Conservation (phyloP, 2,329 filamentous ascomycete genomes). For the Penicillium sp. region DNA sequence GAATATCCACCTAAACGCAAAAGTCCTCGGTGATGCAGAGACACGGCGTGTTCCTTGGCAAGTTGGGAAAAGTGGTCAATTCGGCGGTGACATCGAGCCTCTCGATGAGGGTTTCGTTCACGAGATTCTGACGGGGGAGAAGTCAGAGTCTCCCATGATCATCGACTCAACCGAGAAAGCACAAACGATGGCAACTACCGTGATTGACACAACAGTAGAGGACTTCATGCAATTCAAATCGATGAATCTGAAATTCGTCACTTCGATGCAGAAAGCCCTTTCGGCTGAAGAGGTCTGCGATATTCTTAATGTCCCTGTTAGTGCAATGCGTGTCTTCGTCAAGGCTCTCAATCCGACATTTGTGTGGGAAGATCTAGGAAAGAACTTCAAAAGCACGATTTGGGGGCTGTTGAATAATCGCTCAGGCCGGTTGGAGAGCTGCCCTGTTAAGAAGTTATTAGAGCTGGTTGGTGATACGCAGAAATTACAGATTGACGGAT, state of each 20-base stretch:
- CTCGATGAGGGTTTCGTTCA: not conserved
- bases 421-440: not conserved
- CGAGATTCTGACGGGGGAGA: not conserved
- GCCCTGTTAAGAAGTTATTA: not conserved
- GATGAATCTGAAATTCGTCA: not conserved
- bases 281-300: not conserved
- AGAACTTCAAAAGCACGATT: not conserved
- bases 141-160: too few species aligned
- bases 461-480: not conserved
- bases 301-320: not conserved
- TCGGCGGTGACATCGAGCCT: not conserved
- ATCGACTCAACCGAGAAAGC: too few species aligned
- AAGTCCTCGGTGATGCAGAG: not conserved
- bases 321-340: not conserved
- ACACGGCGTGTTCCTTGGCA: not conserved
- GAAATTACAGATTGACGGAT: not conserved
- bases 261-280: not conserved
- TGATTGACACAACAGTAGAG: too few species aligned
- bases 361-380: not conserved
- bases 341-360: not conserved
- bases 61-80: not conserved
- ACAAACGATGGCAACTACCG: not conserved
- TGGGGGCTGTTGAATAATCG: not conserved
- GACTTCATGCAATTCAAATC: not conserved
- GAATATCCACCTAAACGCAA: not conserved